phyloP scores from a whole-genome alignment of 176 grass and related monocot species.

The Oropetium thomaeum region DNA sequence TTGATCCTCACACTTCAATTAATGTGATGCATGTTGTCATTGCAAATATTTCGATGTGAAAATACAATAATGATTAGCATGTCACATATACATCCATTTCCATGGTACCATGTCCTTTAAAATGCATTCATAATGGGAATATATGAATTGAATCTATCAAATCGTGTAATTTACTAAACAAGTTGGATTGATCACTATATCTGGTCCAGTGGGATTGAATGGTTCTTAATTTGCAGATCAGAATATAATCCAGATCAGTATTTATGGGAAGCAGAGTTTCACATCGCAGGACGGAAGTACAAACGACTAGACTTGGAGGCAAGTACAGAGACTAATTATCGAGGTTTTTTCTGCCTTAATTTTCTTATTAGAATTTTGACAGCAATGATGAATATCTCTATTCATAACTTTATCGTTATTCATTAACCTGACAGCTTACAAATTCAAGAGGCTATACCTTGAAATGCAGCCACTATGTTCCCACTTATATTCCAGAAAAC shows the following conservation, averaged over 20 bases:
- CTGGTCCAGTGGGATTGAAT: conserved; percentile 10
- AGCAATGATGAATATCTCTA: conserved; percentile 7
- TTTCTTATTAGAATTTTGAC: conserved; percentile 36
- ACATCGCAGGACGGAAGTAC: conserved; percentile 71
- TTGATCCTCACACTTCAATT: not conserved
- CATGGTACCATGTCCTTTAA: not conserved
- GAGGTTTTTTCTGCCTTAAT: conserved; percentile 58
- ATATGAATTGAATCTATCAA: no score
- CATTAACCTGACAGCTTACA: conserved; percentile 61
- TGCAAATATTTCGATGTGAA: no score
- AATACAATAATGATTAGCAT: no score
- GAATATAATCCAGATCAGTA: conserved; percentile 97
- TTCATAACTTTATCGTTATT: conserved; percentile 33
- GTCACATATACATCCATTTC: not conserved
- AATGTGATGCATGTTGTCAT: not conserved
- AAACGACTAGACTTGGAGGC: conserved; percentile 98
- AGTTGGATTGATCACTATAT: not conserved
- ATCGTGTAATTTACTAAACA: not conserved
- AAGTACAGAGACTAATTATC: conserved; percentile 81
- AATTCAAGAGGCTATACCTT: conserved; percentile 77
- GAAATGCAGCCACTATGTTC: conserved; percentile 98
- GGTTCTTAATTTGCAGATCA: conserved; percentile 50
- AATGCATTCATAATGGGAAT: not conserved
- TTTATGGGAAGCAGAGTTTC: conserved; percentile 93
- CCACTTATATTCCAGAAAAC: conserved; percentile 57